phyloP scores from a whole-genome alignment of 495 filamentous ascomycete genomes.

The Umbilicaria muhlenbergii region DNA sequence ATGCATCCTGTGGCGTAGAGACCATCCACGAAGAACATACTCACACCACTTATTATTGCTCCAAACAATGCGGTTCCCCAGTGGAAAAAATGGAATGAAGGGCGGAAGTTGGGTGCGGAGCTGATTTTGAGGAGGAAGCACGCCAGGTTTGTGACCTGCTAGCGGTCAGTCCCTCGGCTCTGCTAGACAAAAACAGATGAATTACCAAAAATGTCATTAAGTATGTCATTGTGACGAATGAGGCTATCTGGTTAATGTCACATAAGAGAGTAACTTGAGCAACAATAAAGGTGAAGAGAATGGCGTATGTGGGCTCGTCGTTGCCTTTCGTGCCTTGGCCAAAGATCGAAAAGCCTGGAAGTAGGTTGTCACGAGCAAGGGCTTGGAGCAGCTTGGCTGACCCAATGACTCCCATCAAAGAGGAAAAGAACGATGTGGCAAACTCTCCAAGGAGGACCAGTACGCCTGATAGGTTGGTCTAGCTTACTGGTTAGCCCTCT shows the following conservation, averaged over 20 bases:
- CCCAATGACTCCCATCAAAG: constrained; percentile 75
- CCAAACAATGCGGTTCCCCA: constrained; percentile 69
- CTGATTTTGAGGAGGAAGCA: constrained; percentile 80
- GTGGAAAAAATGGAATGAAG: constrained; percentile 77
- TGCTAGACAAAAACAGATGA: neutral
- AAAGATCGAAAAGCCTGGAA: constrained; percentile 63
- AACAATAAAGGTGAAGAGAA: constrained; percentile 59
- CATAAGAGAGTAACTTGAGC: constrained; percentile 71
- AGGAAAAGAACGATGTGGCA: constrained; percentile 70
- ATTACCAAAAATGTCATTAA: constrained; percentile 42
- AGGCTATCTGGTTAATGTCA: constrained; percentile 78
- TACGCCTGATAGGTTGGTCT: constrained; percentile 55
- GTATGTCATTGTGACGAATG: constrained; percentile 79
- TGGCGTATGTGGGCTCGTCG: constrained; percentile 66
- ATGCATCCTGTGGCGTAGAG: constrained; percentile 66
- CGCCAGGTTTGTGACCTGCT: constrained; percentile 50
- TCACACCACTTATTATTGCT: constrained; percentile 53
- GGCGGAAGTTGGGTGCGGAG: constrained; percentile 85
- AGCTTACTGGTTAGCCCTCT: neutral
- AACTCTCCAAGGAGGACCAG: constrained; percentile 71
- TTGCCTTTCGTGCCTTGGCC: constrained; percentile 56
- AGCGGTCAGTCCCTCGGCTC: constrained; percentile 33
- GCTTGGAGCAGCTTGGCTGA: constrained; percentile 81
- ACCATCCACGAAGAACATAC: constrained; percentile 85
- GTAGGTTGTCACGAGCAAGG: constrained; percentile 61